Base-by-base conservation (phyloP, 2,329 filamentous ascomycete genomes). In the Stachybotrys chlorohalonatus region DNA sequence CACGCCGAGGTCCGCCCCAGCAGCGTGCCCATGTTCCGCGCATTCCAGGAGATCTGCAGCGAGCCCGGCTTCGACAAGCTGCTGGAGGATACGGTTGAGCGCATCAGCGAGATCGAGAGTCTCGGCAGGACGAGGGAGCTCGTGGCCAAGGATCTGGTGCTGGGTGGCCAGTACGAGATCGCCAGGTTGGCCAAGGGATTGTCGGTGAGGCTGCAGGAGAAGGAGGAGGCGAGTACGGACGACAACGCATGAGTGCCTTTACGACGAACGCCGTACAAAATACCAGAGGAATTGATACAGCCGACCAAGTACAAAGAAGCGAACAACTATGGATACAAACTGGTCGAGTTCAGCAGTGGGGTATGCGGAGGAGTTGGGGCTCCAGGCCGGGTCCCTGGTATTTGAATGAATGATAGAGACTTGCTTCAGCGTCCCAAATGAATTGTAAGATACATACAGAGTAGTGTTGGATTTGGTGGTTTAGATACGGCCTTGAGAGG, bases 11-110 rank as follows among this genome's bases (percentile, higher is more conserved):
- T 99, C 7, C 85, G 94, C 50, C 94, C 94, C 1, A 93, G 95
- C 69, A 93, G 87, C 1, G 93, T 99, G 31, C 94, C 94, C 2
- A 99, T 99, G 94, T 90, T 95, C 70, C 84, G 85, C 51, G 94
- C 94, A 0, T 95, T 99, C 71, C 81, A 84, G 55, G 84, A 92
- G 64, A 92, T 99, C 11, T 96, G 91, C 66, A 69, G 75, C 3
- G 72, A 86, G 62, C 80, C 83, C 5, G 89, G 89, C 6, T 99
- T 99, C 68, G 84, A 90, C 30, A 77, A 92, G 59, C 86, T 91
- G 67, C 74, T 99, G 15, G 85, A 95, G 57, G 85, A 81, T 3
- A 97, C 94, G 0, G 75, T 96, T 30, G 81, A 93, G 56, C 82
- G 94, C 24, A 99, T 99, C 61, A 73, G 79, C n/a, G 92, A 87